phyloP scores from a whole-genome alignment of 495 filamentous ascomycete genomes.

The Penicillium chermesinum region DNA sequence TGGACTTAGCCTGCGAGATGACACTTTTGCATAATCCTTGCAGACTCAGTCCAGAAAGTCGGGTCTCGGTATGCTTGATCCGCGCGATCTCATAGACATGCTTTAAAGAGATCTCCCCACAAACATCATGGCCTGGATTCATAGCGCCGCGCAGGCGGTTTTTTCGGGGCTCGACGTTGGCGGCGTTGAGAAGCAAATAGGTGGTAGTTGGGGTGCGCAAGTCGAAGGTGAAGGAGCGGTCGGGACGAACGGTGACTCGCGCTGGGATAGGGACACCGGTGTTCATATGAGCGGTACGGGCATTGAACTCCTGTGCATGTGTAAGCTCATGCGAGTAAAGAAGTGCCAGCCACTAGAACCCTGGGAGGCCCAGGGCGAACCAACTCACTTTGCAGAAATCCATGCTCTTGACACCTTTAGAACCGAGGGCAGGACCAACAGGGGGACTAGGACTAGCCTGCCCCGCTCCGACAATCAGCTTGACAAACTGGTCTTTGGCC shows the following conservation, averaged over 20 bases:
- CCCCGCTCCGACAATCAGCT: conserved; percentile 97
- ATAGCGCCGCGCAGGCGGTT: conserved; percentile 72
- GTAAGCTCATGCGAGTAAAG: no score
- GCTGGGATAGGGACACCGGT: conserved; percentile 83
- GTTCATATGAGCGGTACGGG: conserved; percentile 79
- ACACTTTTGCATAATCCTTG: conserved; percentile 81
- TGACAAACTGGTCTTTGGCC: conserved; percentile 81
- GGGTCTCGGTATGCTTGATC: conserved; percentile 83
- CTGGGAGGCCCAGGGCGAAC: neutral
- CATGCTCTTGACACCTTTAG: conserved; percentile 98
- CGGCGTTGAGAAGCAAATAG: conserved; percentile 80
- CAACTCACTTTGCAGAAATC: conserved; percentile 92
- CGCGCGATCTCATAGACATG: conserved; percentile 97
- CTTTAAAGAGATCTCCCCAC: conserved; percentile 84
- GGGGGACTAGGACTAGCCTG: conserved; percentile 95
- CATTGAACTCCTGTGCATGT: conserved; percentile 84
- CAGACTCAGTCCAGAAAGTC: conserved; percentile 73
- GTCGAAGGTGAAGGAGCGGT: conserved; percentile 90
- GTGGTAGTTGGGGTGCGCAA: conserved; percentile 89
- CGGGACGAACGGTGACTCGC: conserved; percentile 84
- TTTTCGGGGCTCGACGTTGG: conserved; percentile 69
- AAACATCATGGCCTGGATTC: conserved; percentile 69
- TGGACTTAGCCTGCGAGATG: conserved; percentile 80
- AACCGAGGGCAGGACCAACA: conserved; percentile 92
- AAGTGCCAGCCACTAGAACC: no score